Conservation (phyloP, 1,284 basidiomycete genomes). For the Pterula multifida region DNA sequence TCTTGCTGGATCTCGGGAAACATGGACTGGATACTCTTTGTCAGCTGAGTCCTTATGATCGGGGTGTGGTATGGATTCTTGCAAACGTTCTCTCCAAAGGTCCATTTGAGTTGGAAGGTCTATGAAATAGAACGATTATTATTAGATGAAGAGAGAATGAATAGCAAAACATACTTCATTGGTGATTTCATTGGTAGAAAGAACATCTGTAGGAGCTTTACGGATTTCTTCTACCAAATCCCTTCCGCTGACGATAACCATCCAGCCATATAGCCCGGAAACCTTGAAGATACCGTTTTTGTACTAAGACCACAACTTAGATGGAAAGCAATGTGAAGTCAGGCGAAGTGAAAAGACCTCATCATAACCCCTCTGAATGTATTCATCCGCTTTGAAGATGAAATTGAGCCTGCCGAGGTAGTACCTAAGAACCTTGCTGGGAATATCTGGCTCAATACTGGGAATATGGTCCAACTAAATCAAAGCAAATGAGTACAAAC, state of each 20-base stretch:
- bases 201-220: slow-evolving; percentile 21
- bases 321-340: no score
- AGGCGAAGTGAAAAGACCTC: no score
- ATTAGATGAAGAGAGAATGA: slow-evolving; percentile 4
- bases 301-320: no score
- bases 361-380: no score
- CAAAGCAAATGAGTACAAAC: no score
- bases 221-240: slow-evolving; percentile 25
- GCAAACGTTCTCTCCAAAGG: slow-evolving; percentile 22
- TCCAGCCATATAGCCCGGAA: slow-evolving; percentile 6
- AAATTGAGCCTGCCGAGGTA: no score
- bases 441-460: no score
- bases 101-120: slow-evolving; percentile 24
- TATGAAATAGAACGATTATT: slow-evolving; percentile 13
- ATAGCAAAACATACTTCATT: slow-evolving; percentile 17
- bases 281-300: slow-evolving; percentile 5
- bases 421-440: no score
- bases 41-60: slow-evolving; percentile 24
- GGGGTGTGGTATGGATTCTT: slow-evolving; percentile 24
- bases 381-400: no score
- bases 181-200: slow-evolving; percentile 23
- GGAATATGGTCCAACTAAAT: no score
- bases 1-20: slow-evolving; percentile 28
- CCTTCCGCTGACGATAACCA: slow-evolving; percentile 20
- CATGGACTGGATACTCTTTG: slow-evolving; percentile 20